phyloP scores from a whole-genome alignment of 73 alveolate species.

The Halteria grandinella region DNA sequence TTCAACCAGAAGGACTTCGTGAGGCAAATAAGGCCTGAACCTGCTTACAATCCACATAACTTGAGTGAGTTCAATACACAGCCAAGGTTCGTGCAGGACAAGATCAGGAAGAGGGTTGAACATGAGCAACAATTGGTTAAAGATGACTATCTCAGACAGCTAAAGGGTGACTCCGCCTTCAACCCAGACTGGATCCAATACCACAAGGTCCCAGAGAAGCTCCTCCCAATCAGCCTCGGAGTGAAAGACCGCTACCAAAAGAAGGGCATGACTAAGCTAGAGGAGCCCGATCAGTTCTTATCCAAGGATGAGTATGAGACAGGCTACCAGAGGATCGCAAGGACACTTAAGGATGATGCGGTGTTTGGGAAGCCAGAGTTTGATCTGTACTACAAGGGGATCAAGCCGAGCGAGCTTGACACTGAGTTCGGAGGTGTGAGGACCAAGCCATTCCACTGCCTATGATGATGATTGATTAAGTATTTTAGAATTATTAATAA shows the following conservation, averaged over 20 bases:
- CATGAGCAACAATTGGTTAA: constrained; percentile 28
- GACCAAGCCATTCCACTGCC: constrained; percentile 49
- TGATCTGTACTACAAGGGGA: constrained; percentile 50
- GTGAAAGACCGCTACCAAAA: constrained; percentile 2
- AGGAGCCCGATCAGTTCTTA: constrained; percentile 45
- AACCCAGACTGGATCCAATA: constrained; percentile 45
- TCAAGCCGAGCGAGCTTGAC: constrained; percentile 53
- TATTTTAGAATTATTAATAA: no score
- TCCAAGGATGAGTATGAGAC: constrained; percentile 56
- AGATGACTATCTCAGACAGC: constrained; percentile 4
- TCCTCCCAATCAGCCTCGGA: constrained; percentile 44
- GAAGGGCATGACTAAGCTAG: not conserved
- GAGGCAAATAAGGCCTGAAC: no score
- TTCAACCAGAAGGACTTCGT: no score
- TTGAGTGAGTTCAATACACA: constrained; percentile 51
- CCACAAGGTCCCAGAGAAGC: constrained; percentile 51
- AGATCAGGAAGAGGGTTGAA: constrained; percentile 29
- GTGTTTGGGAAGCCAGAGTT: constrained; percentile 70
- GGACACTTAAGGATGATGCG: constrained; percentile 64
- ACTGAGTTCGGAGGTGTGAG: constrained; percentile 51
- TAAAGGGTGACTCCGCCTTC: constrained; percentile 1
- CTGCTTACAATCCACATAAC: constrained; percentile 52
- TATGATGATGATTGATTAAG: constrained; percentile 44
- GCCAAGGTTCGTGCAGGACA: constrained; percentile 49
- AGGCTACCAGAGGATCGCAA: constrained; percentile 48